Conservation (phyloP, 2,329 filamentous ascomycete genomes). For the Fusarium udum region DNA sequence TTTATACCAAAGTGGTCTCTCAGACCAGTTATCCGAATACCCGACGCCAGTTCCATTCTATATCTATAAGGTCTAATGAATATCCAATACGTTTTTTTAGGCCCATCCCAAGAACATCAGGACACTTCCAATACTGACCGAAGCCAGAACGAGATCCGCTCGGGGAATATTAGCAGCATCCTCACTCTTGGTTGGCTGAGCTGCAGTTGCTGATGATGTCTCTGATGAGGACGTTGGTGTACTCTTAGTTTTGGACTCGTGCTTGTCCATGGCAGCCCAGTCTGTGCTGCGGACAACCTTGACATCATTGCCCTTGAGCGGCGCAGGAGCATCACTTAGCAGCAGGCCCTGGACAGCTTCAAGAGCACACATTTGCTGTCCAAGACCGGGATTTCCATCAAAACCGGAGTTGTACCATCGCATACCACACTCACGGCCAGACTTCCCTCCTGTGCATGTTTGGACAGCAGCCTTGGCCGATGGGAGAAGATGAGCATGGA, state of each 20-base stretch:
- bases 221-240: conserved; percentile 17
- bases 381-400: conserved; percentile 65
- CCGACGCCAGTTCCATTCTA: conserved; percentile 30
- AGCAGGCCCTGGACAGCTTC: conserved; percentile 71
- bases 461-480: conserved; percentile 65
- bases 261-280: conserved; percentile 28
- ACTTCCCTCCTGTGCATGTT: conserved; percentile 65
- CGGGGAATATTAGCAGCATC: conserved; percentile 30
- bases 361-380: conserved; percentile 72
- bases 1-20: conserved; percentile 24
- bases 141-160: conserved; percentile 31
- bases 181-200: conserved; percentile 29
- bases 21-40: conserved; percentile 13
- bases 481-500: conserved; percentile 59
- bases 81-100: conserved; percentile 20
- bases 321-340: conserved; percentile 53
- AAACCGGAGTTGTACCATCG: conserved; percentile 69
- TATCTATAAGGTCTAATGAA: conserved; percentile 31
- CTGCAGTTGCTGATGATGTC: conserved; percentile 9
- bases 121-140: conserved; percentile 34
- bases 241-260: conserved; percentile 24
- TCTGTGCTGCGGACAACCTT: conserved; percentile 51
- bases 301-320: conserved; percentile 60
- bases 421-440: conserved; percentile 65
- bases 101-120: conserved; percentile 32